Base-by-base conservation (phyloP, 1,284 basidiomycete species). In the Porodaedalea pini region DNA sequence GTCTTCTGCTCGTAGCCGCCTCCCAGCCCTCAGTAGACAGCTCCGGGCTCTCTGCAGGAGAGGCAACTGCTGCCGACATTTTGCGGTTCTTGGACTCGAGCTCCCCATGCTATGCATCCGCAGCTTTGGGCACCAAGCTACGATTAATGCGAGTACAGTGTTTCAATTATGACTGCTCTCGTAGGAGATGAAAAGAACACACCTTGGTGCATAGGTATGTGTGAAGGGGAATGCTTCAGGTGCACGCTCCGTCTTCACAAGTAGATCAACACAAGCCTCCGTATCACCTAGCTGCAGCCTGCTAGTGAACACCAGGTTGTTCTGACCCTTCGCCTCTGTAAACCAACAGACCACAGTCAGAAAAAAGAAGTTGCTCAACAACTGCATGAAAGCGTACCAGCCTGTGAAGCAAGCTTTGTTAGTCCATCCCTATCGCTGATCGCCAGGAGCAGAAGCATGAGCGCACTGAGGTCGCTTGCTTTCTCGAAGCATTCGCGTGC, bases 211-310 rank as follows among this genome's bases (percentile, higher is more conserved):
- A 72, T 98, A 98, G 17, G 94, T 96, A 58, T 97, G 81, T 23
- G 97, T 92, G 70, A 99, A 97, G 60, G 98, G 72, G 7, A 94
- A 94, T 2, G 94, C 97, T 73, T 99, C 97, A 0, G 94, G 87
- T 15, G 86, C 81, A 37, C 96, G 83, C 58, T 90, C 85, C 1
- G 95, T 98, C 66, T 86, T 85, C 41, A 89, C 74, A 15, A 99
- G 78, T 21, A 98, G 75, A 66, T 95, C 90, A 43, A 97, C 85
- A 68, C 94, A 98, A 5, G 79, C 74, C 19, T 79, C 75, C 0
- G 86, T 77, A 70, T 97, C 88, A 11, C 92, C 92, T n/a, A 96
- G 76, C 73, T 96, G 93, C 59, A 98, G 83, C 56, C 85, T 80
- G 2, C 87, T 85, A 4, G 92, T 92, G 71, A 99, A 98, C 3